Conservation (phyloP, 108 stramenopile species). For the Cyclotella baltica region DNA sequence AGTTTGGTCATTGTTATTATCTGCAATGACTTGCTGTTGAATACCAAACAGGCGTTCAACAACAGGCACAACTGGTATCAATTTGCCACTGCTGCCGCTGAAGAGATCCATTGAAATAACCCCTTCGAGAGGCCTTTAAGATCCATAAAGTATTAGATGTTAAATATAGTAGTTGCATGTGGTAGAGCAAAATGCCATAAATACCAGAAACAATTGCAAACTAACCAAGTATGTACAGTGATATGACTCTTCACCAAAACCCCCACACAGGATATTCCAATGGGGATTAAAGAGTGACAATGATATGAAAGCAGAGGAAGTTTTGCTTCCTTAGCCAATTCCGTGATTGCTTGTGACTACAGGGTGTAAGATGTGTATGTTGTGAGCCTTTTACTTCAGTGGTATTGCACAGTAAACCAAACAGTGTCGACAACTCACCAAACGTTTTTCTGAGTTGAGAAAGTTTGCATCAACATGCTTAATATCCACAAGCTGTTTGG, state of each 20-base stretch:
- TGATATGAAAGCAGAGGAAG: conserved; percentile 81
- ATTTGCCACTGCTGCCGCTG: conserved; percentile 60
- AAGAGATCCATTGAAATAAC: conserved; percentile 80
- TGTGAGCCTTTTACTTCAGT: too few relatives aligned
- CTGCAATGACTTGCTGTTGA: conserved; percentile 9
- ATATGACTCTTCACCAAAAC: conserved; percentile 63
- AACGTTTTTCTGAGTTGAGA: conserved; percentile 68
- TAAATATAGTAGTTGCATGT: background rate
- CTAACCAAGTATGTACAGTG: conserved; percentile 11
- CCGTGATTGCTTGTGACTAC: conserved; percentile 63
- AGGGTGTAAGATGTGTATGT: background rate
- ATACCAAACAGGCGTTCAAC: conserved; percentile 64
- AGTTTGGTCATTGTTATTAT: background rate
- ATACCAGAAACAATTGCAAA: background rate
- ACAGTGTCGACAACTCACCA: conserved; percentile 31
- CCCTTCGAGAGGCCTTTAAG: conserved; percentile 80
- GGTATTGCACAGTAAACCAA: background rate
- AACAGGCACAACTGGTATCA: conserved; percentile 66
- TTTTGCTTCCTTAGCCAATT: conserved; percentile 58
- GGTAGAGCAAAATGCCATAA: background rate
- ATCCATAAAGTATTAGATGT: conserved; percentile 38
- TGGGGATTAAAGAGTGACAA: conserved; percentile 70
- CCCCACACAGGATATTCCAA: conserved; percentile 79
- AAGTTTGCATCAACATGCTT: conserved; percentile 67
- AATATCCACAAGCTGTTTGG: conserved; percentile 32